Base-by-base conservation (phyloP, 2,329 filamentous ascomycete species). In the Lecanoromycetidae sp. region DNA sequence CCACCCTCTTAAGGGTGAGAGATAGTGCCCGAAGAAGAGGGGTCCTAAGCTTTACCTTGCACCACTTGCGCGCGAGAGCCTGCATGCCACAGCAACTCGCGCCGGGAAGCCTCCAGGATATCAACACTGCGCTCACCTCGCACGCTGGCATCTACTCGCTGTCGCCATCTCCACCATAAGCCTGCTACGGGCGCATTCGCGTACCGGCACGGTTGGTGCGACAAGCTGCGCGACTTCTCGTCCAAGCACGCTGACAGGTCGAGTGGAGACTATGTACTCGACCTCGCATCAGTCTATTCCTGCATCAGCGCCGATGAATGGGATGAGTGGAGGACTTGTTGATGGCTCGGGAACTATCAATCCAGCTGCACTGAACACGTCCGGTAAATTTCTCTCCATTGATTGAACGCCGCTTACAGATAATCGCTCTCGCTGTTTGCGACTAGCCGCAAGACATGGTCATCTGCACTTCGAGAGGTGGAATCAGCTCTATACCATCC, bases 321-420 rank as follows among this genome's bases (percentile, higher is more conserved):
- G 79, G 68, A 63, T 72, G 57, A 65, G 62, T 55, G 61, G 59
- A 49, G 67, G 68, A 49, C 61, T 68, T 51, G 71, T 74, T 59
- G 82, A 84, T 76, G 82, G 85, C 65, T 82, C 82, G 72, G 84
- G 83, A 64, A 93, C 87, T 63, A 91, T 94, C 74, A 86, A 93
- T 74, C 87, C 87, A 64, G 85, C 85, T 61, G 84, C 83, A 55
- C 75, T 94, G 71, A 87, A 83, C 70, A 81, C 80, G 63, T 71
- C 80, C 71, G 79, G 84, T 90, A 80, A 50, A 37, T 49, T 52
- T 43, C 42, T 33, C 40, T 48, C 46, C 45, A 49, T 23, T 49
- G 29, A 38, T 30, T 44, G 15, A 22, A 20, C 29, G 42, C 22
- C 50, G 50, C 50, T 49, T 45, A 33, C 30, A 49, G 27, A 27